Evolutionary conservation across 2,329 filamentous ascomycete genomes (phyloP), one percentile per base, ranked within the genome.

Genomic region (Arthrobotrys entomopaga): DNA sequence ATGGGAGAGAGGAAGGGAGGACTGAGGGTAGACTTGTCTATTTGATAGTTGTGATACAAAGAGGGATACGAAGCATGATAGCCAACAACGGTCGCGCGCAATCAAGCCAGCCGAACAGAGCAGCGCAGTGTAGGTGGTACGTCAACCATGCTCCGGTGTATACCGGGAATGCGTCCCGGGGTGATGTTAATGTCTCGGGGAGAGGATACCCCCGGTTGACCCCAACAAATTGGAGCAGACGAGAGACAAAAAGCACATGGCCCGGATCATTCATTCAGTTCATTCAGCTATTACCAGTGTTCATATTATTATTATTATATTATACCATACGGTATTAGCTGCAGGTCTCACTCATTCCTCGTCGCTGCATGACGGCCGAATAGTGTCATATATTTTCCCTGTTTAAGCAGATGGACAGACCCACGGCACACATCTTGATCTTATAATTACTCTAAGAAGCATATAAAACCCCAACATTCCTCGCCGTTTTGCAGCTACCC

Each of bases 301-400:
- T n/a, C 7, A 7, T 8, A 46, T 8, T 22, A 34, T 7, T 4
- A 48, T 29, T 48, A 42, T 57, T 38, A 43, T 15, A 26, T 11
- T 19, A 42, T 24, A n/a, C n/a, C n/a, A n/a, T n/a, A n/a, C n/a
- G n/a, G n/a, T n/a, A n/a, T n/a, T n/a, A 22, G 54, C 40, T 50
- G 65, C 65, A 67, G 46, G 65, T 67, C 64, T 60, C 60, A 34
- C 29, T 7, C 29, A 54, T 60, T 73, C 56, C 29, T 38, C 24
- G 29, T 34, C 50, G 70, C 63, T 67, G 70, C 70, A 74, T 67
- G 63, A 74, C 70, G 60, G 52, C 53, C 53, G 50, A 58, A 69
- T 57, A 43, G 40, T 57, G 66, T 71, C 66, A 71, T n/a, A n/a
- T n/a, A n/a, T 72, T 65, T 69, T 50, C 65, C 65, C 49, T 46